Percentiles rank a stretch among this genome's conserved stretches.
Evolutionary conservation across 495 filamentous ascomycete species (phyloP).

Genomic region (Friedmanniomyces endolithicus): DNA sequence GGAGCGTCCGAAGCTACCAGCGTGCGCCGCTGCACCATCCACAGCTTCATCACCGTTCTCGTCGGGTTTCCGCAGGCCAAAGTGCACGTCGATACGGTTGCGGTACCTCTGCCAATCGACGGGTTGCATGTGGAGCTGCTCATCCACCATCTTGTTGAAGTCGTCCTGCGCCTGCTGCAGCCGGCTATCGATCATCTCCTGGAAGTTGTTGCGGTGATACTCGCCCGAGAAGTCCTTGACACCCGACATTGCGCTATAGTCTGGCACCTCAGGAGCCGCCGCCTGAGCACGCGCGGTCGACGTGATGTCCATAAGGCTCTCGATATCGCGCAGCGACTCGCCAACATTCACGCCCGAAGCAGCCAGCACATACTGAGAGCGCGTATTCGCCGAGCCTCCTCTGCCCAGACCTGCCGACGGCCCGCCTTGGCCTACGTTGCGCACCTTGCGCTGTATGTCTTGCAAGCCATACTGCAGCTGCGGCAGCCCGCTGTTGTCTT

Average conservation of each 20-base stretch:
- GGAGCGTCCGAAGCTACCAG: constrained; percentile 49
- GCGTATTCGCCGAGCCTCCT: constrained; percentile 42
- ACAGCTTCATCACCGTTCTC: constrained; percentile 22
- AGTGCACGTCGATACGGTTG: constrained; percentile 85
- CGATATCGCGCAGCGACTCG: constrained; percentile 64
- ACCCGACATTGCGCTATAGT: background rate
- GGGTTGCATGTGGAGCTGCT: constrained; percentile 67
- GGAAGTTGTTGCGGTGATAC: constrained; percentile 11
- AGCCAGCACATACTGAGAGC: constrained; percentile 77
- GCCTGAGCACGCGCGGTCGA: constrained; percentile 39
- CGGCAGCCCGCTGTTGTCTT: constrained; percentile 43
- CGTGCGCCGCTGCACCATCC: constrained; percentile 12
- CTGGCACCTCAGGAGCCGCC: constrained; percentile 2
- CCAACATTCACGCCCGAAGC: constrained; percentile 78
- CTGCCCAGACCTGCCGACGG: constrained; percentile 33
- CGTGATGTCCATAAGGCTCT: constrained; percentile 27
- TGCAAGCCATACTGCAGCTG: constrained; percentile 71
- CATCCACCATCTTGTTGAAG: constrained; percentile 85
- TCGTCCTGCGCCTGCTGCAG: constrained; percentile 59
- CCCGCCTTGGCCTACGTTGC: constrained; percentile 52
- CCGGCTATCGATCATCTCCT: constrained; percentile 7
- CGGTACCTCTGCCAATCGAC: constrained; percentile 93
- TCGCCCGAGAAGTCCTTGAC: constrained; percentile 17
- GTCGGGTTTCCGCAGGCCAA: constrained; percentile 55
- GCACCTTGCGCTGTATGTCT: constrained; percentile 73